Evolutionary conservation across 805 yeast species (phyloP).

Genomic region (Groenewaldozyma tartarivorans): DNA sequence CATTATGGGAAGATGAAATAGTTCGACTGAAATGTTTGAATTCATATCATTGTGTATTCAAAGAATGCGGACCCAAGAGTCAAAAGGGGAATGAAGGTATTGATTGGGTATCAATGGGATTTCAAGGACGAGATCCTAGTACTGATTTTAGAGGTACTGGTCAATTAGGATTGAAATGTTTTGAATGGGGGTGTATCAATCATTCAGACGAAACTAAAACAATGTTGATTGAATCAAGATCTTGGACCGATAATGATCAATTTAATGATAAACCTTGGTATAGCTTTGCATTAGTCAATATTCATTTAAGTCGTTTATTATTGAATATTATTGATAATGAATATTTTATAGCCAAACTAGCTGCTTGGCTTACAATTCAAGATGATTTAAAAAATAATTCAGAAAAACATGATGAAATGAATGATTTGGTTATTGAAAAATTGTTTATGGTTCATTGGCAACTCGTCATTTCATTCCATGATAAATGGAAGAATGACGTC

Average conservation of each 20-base stretch:
- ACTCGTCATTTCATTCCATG: neutral
- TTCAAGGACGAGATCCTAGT: slow-evolving; percentile 30
- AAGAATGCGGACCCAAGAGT: neutral
- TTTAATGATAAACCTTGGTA: slow-evolving; percentile 22
- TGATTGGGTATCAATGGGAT: slow-evolving; percentile 30
- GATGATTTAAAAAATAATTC: no score
- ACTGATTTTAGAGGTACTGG: slow-evolving; percentile 31
- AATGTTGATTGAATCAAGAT: slow-evolving; percentile 21
- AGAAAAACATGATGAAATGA: neutral
- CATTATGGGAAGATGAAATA: neutral
- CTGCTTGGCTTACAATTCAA: neutral
- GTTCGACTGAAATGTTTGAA: neutral
- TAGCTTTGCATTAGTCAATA: slow-evolving; percentile 26
- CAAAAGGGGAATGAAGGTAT: slow-evolving; percentile 7
- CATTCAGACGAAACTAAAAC: slow-evolving; percentile 9
- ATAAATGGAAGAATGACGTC: neutral
- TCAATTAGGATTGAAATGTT: slow-evolving; percentile 19
- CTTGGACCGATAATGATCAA: slow-evolving; percentile 7
- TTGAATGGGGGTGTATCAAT: slow-evolving; percentile 16
- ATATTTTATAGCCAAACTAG: slow-evolving; percentile 5
- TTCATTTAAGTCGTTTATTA: slow-evolving; percentile 19
- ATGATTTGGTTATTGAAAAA: neutral
- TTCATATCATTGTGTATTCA: neutral
- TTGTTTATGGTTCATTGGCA: neutral
- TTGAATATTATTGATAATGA: slow-evolving; percentile 7